Evolutionary conservation across 495 filamentous ascomycete species (phyloP).

Genomic region (Penicillium paxilli): DNA sequence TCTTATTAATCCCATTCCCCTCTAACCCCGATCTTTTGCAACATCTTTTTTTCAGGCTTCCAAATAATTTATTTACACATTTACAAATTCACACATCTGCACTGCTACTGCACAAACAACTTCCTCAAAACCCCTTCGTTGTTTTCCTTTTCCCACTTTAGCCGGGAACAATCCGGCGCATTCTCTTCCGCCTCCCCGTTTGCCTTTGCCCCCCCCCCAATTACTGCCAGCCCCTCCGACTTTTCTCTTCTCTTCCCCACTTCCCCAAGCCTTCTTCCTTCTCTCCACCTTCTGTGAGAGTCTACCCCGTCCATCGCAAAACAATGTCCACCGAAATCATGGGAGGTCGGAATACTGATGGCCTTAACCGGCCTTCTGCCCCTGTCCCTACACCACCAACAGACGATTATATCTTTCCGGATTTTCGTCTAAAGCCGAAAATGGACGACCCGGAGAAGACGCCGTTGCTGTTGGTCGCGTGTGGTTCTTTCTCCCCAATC

Average conservation of each 20-base stretch:
- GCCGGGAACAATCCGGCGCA: slow-evolving; percentile 3
- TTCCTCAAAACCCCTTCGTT: not conserved
- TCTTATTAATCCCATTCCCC: slow-evolving; percentile 4
- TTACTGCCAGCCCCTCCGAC: too few species aligned
- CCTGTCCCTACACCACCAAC: slow-evolving; percentile 30
- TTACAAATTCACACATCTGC: too few species aligned
- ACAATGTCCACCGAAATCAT: slow-evolving; percentile 33
- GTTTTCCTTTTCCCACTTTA: not conserved
- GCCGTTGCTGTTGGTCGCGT: slow-evolving; percentile 81
- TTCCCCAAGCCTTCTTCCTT: slow-evolving; percentile 7
- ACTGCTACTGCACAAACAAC: too few species aligned
- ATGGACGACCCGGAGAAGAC: slow-evolving; percentile 69
- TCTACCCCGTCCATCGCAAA: not conserved
- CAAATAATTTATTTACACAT: too few species aligned
- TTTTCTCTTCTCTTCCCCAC: slow-evolving; percentile 10
- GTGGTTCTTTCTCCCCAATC: slow-evolving; percentile 82
- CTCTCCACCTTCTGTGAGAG: not conserved
- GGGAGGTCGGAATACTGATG: slow-evolving; percentile 31
- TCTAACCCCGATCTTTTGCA: too few species aligned
- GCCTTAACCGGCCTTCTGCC: slow-evolving; percentile 27
- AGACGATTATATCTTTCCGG: slow-evolving; percentile 72
- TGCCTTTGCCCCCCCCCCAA: too few species aligned
- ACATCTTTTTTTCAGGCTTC: too few species aligned
- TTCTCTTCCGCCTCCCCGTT: slow-evolving; percentile 21
- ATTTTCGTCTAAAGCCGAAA: slow-evolving; percentile 63